Conservation (phyloP, 2,329 filamentous ascomycete genomes). For the Phaeosphaeriaceae sp. region DNA sequence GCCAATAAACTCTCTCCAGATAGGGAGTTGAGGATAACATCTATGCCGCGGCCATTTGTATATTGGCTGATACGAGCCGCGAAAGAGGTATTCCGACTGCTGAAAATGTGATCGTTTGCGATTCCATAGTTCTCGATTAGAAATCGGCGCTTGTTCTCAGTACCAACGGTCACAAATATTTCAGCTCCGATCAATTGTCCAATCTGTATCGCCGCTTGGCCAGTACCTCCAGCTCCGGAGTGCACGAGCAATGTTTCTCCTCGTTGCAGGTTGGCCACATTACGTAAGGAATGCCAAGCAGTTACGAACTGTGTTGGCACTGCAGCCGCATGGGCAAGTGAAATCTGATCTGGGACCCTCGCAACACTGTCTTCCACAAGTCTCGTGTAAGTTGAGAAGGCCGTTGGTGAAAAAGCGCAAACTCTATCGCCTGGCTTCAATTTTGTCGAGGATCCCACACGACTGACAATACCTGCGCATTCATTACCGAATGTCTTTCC, state of each 20-base stretch:
- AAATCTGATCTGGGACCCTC: neutral
- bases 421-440: neutral
- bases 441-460: neutral
- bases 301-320: neutral
- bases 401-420: neutral
- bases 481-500: neutral
- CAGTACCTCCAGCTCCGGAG: constrained; percentile 19
- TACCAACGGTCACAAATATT: constrained; percentile 27
- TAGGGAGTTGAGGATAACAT: constrained; percentile 42
- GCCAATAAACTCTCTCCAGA: constrained; percentile 29
- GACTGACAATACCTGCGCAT: neutral
- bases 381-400: neutral
- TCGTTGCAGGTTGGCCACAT: neutral
- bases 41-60: constrained; percentile 36
- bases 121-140: constrained; percentile 19
- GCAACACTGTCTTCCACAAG: neutral
- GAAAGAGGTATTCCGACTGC: constrained; percentile 18
- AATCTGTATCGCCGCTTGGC: constrained; percentile 12
- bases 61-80: constrained; percentile 11
- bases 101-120: constrained; percentile 36
- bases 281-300: neutral
- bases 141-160: constrained; percentile 12
- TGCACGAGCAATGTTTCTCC: constrained; percentile 35
- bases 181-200: constrained; percentile 6
- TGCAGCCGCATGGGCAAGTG: neutral